Evolutionary conservation across 176 grass and related monocot genomes (phyloP).

Genomic region (Chloris gayana): DNA sequence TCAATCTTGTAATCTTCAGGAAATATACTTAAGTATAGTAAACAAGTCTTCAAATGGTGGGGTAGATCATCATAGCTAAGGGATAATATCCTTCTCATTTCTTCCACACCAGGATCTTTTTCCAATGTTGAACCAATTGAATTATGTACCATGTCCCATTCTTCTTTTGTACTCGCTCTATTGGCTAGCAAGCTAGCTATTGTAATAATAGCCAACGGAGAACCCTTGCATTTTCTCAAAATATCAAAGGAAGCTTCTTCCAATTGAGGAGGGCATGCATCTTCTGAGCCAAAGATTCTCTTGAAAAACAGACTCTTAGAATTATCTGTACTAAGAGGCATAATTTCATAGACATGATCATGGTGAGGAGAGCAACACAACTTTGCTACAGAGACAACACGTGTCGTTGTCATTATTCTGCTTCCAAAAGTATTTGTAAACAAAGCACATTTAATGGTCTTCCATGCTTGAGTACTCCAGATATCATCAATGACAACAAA

Average conservation of each 20-base stretch:
- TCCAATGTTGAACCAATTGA: conserved; percentile 35
- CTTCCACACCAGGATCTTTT: conserved; percentile 26
- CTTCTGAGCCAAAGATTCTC: conserved; percentile 23
- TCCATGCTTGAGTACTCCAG: conserved; percentile 31
- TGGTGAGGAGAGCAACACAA: conserved; percentile 20
- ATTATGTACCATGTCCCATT: conserved; percentile 24
- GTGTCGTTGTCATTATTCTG: conserved; percentile 41
- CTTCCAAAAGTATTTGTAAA: conserved; percentile 14
- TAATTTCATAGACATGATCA: conserved; percentile 33
- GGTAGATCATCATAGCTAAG: conserved; percentile 52
- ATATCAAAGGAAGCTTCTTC: conserved; percentile 16
- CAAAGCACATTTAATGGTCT: conserved; percentile 28
- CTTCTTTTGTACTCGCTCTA: conserved; percentile 16
- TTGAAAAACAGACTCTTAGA: conserved; percentile 25
- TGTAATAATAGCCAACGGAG: conserved; percentile 34
- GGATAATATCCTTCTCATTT: conserved; percentile 40
- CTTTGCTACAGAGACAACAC: conserved; percentile 21
- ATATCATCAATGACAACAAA: conserved; percentile 41
- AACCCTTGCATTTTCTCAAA: conserved; percentile 20
- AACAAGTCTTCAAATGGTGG: conserved; percentile 47
- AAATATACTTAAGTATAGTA: conserved; percentile 50
- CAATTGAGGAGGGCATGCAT: conserved; percentile 10
- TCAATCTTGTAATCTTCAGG: conserved; percentile 46
- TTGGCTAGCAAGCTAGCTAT: conserved; percentile 23
- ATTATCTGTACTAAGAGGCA: conserved; percentile 6